Percentiles rank a stretch among this genome's conserved stretches.
These are phyloP conservation scores for Petunia secreta DNA, from an alignment of 257 asterid species.

Conservation along the genomic window DNA sequence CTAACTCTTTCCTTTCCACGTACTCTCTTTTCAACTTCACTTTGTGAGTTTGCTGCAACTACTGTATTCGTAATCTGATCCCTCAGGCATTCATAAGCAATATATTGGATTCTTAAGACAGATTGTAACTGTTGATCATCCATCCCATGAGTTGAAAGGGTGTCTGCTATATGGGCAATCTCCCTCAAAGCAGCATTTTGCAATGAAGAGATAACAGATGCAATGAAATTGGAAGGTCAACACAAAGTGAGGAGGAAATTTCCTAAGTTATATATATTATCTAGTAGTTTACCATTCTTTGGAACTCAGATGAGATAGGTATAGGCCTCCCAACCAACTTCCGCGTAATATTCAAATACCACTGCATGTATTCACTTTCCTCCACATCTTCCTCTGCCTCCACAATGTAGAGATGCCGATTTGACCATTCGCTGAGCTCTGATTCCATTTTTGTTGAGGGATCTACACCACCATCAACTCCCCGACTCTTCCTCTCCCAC, in stretches of 20 bases:
- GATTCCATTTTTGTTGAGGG: slow-evolving; percentile 82
- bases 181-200: slow-evolving; percentile 84
- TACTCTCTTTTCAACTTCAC: slow-evolving; percentile 54
- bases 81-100: slow-evolving; percentile 77
- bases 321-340: slow-evolving; percentile 82
- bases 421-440: slow-evolving; percentile 86
- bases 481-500: slow-evolving; percentile 98
- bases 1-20: slow-evolving; percentile 90
- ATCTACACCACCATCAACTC: slow-evolving; percentile 94
- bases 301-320: slow-evolving; percentile 90
- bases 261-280: neutral
- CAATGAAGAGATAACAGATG: slow-evolving; percentile 10
- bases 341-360: slow-evolving; percentile 80
- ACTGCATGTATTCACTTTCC: slow-evolving; percentile 81
- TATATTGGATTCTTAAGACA: slow-evolving; percentile 64
- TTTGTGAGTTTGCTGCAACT: slow-evolving; percentile 46
- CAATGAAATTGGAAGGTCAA: slow-evolving; percentile 30
- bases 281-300: slow-evolving; percentile 68
- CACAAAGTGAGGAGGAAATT: neutral
- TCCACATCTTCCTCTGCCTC: slow-evolving; percentile 86
- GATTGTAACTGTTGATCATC: slow-evolving; percentile 78
- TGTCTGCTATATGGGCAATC: slow-evolving; percentile 73
- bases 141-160: slow-evolving; percentile 83
- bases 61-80: slow-evolving; percentile 60
- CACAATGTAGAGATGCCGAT: slow-evolving; percentile 71